phyloP scores from a whole-genome alignment of 768 basidiomycete genomes.

The Obba rivulosa region DNA sequence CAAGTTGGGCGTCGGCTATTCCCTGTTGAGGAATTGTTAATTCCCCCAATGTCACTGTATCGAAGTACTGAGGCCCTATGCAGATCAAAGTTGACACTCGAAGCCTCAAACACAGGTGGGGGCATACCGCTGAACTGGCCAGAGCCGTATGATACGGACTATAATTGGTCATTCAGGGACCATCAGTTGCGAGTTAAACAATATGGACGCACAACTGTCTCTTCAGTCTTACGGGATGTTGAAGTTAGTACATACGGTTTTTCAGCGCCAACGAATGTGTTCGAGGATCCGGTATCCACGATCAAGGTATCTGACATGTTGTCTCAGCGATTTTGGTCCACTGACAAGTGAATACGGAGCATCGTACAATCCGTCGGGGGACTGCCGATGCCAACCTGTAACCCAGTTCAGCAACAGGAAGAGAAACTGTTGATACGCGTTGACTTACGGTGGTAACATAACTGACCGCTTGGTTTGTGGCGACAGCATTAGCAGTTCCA shows the following conservation, averaged over 20 bases:
- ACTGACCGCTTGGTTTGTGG: constrained; percentile 16
- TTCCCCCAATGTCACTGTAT: constrained; percentile 49
- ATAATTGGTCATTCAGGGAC: background rate
- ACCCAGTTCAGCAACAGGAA: background rate
- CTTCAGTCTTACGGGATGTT: constrained; percentile 19
- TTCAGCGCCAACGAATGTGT: constrained; percentile 63
- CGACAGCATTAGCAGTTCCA: background rate
- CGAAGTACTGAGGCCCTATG: constrained; percentile 28
- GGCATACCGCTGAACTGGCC: constrained; percentile 47
- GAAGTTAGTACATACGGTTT: constrained; percentile 43
- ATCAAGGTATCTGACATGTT: constrained; percentile 46
- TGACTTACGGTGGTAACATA: constrained; percentile 22
- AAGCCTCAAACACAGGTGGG: background rate
- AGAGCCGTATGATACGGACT: constrained; percentile 52
- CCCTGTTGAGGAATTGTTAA: constrained; percentile 50
- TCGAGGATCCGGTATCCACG: constrained; percentile 65
- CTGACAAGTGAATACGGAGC: background rate
- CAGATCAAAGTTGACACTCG: background rate
- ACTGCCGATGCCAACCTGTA: background rate
- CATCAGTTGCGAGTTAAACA: background rate
- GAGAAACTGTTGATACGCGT: too few relatives aligned
- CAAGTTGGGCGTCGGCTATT: constrained; percentile 52
- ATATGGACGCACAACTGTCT: background rate
- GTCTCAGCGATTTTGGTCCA: background rate
- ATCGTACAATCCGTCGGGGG: background rate